These are phyloP conservation scores for Whalleya microplaca DNA, from an alignment of 2,329 filamentous ascomycete genomes.

Conservation along the genomic window DNA sequence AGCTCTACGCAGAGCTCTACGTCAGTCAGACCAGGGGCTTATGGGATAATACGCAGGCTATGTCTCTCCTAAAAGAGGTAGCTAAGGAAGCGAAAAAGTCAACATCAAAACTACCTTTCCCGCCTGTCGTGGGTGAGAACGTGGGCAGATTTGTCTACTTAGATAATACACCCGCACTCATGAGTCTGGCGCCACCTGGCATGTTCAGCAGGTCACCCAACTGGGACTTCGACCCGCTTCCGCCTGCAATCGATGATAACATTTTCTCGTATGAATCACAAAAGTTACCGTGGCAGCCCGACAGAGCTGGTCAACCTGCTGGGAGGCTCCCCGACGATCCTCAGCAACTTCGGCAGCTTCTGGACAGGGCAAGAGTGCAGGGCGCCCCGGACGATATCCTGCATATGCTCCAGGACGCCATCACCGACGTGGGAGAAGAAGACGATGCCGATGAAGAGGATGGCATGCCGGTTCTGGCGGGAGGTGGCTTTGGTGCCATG, in stretches of 20 bases:
- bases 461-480: too few relatives aligned
- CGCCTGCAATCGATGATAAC: slow-evolving; percentile 64
- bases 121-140: slow-evolving; percentile 46
- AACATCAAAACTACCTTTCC: slow-evolving; percentile 41
- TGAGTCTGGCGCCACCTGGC: slow-evolving; percentile 67
- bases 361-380: slow-evolving; percentile 24
- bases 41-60: slow-evolving; percentile 80
- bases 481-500: not conserved
- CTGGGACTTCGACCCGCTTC: slow-evolving; percentile 80
- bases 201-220: slow-evolving; percentile 69
- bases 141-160: slow-evolving; percentile 79
- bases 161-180: slow-evolving; percentile 72
- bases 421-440: slow-evolving; percentile 13
- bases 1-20: slow-evolving; percentile 77
- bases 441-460: not conserved
- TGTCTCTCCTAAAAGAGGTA: slow-evolving; percentile 69
- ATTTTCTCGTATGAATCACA: slow-evolving; percentile 51
- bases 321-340: slow-evolving; percentile 13
- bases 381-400: slow-evolving; percentile 27
- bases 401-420: slow-evolving; percentile 24
- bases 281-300: slow-evolving; percentile 46
- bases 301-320: slow-evolving; percentile 11
- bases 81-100: slow-evolving; percentile 58
- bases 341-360: slow-evolving; percentile 18
- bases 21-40: slow-evolving; percentile 76